Percentiles rank a stretch among this genome's conserved stretches.
These are phyloP conservation scores for Chaetoceros tenuissimus DNA, from an alignment of 108 stramenopile genomes.

Conservation along the genomic window DNA sequence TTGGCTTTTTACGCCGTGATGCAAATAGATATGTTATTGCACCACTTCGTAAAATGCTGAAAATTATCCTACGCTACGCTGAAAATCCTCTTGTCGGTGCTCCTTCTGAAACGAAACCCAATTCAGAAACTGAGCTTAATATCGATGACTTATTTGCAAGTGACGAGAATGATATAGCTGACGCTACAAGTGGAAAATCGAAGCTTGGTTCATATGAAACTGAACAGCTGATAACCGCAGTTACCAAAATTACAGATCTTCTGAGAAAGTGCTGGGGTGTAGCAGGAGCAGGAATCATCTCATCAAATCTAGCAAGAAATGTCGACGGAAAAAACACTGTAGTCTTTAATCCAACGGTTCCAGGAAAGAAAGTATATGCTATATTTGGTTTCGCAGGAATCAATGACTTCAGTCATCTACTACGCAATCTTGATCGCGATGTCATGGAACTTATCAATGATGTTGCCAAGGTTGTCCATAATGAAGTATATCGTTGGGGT, in stretches of 20 bases:
- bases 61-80: slow-evolving; percentile 72
- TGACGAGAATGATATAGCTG: slow-evolving; percentile 13
- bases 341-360: slow-evolving; percentile 86
- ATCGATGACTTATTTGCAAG: slow-evolving; percentile 6
- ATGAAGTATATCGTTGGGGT: slow-evolving; percentile 84
- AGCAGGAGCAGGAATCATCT: slow-evolving; percentile 94
- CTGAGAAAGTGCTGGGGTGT: slow-evolving; percentile 95
- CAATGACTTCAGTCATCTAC: slow-evolving; percentile 75
- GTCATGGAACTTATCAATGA: slow-evolving; percentile 95
- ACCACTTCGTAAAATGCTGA: slow-evolving; percentile 73
- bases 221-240: slow-evolving; percentile 82
- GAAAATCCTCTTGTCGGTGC: slow-evolving; percentile 43
- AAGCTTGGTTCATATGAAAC: slow-evolving; percentile 87
- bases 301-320: slow-evolving; percentile 77
- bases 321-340: slow-evolving; percentile 62
- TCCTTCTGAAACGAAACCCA: slow-evolving; percentile 6
- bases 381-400: slow-evolving; percentile 93
- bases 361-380: slow-evolving; percentile 84
- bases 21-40: slow-evolving; percentile 64
- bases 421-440: slow-evolving; percentile 79
- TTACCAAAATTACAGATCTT: slow-evolving; percentile 89
- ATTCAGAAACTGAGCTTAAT: neutral
- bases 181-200: slow-evolving; percentile 18
- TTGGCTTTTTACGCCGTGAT: slow-evolving; percentile 55
- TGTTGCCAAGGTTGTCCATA: slow-evolving; percentile 87